Base-by-base conservation (phyloP, 2,329 filamentous ascomycete genomes). In the Alternaria sp. region DNA sequence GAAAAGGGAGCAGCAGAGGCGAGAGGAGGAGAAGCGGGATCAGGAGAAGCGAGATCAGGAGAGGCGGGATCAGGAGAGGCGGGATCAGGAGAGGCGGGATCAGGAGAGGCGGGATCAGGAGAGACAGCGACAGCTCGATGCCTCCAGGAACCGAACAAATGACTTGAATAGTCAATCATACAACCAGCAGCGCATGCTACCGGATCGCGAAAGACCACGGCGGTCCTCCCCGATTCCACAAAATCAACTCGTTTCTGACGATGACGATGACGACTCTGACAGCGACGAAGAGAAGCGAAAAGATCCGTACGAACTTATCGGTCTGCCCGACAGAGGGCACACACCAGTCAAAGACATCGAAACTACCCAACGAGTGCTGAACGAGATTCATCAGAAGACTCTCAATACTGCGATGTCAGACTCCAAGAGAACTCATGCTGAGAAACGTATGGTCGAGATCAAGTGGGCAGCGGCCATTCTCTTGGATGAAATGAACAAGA, bases 401-500 rank as follows among this genome's bases (percentile, higher is more conserved):
- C 25, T 44, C 12, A 17, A 51, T 2, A 23, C 1, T 21, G 36
- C 36, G 3, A 52, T 32, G 11, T 32, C 40, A 8, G 21, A 25
- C 10, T 23, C 26, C 7, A 25, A 60, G 49, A 49, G 30, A 11
- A 26, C 45, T 5, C 47, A 49, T 10, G 28, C 57, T 5, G 58
- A 40, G 6, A 54, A 47, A 17, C 28, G 57, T 13, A 57, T 57
- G 58, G 23, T 32, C 11, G 46, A 61, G 40, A 61, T 61, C 47
- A 58, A 54, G 26, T 47, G 28, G 36, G 62, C 58, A 15, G 50
- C 43, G 15, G 32, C 45, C 5, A 55, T 61, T 12, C 54, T 64
- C 8, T 17, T 57, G 10, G 47, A 64, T 36, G 58, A 32, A 4
- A 51, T 54, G 40, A 32, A 54, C n/a, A 64, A 47, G 15, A 28